Conservation (phyloP, 2,329 filamentous ascomycete genomes). For the Cucurbitaria berberidis region DNA sequence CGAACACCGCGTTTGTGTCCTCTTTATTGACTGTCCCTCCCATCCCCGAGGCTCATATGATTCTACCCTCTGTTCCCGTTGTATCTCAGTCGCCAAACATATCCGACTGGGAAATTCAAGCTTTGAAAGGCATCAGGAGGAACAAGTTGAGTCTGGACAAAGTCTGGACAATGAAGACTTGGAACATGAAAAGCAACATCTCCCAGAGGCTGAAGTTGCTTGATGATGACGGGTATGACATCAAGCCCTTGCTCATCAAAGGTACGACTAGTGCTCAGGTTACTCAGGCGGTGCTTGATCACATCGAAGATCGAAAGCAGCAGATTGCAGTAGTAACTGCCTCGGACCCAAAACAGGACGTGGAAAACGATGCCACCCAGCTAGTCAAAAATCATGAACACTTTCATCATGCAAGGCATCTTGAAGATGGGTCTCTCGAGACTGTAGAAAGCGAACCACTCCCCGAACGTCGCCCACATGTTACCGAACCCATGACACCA, state of each 20-base stretch:
- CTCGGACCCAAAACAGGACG: not conserved
- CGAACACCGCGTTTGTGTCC: not conserved
- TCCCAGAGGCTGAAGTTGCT: slow-evolving; percentile 10
- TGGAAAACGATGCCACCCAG: too few relatives aligned
- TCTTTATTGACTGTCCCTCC: too few relatives aligned
- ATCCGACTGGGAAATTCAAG: slow-evolving; percentile 4
- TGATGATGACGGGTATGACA: slow-evolving; percentile 18
- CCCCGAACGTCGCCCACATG: too few relatives aligned
- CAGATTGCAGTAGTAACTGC: not conserved
- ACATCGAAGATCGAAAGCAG: slow-evolving; percentile 1
- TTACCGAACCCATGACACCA: not conserved
- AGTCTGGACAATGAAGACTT: slow-evolving; percentile 1
- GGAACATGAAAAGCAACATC: slow-evolving; percentile 17
- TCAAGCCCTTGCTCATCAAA: not conserved
- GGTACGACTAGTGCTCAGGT: slow-evolving; percentile 2
- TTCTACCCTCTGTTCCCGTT: not conserved
- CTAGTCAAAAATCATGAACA: too few relatives aligned
- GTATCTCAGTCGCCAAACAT: not conserved
- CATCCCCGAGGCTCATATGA: too few relatives aligned
- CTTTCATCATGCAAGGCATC: too few relatives aligned
- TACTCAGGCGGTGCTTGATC: slow-evolving; percentile 5
- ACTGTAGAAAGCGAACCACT: too few relatives aligned
- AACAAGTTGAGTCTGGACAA: slow-evolving; percentile 3
- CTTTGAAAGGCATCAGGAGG: not conserved
- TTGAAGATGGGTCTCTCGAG: too few relatives aligned